Conservation (phyloP, 1,139 yeast genomes). For the Nakaseomyces delphensis region DNA sequence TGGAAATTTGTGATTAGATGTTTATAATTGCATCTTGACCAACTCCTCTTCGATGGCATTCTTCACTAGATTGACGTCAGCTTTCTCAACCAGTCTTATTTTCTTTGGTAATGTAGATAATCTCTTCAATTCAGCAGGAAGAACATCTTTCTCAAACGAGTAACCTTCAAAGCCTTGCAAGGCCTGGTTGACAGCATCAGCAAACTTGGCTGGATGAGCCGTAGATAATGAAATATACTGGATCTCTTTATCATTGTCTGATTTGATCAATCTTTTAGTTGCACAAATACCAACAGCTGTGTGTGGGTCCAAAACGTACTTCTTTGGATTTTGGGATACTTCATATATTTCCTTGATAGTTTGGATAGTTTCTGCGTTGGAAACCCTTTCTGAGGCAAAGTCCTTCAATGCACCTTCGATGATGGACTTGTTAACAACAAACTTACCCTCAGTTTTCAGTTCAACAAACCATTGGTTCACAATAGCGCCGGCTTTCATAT, state of each 20-base stretch:
- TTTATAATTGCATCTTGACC: constrained; percentile 37
- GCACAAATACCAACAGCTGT: constrained; percentile 90
- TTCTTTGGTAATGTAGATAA: constrained; percentile 67
- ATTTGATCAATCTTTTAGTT: constrained; percentile 50
- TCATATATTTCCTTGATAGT: constrained; percentile 68
- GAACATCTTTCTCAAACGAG: constrained; percentile 76
- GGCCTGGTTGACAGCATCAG: constrained; percentile 87
- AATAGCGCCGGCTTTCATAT: constrained; percentile 64
- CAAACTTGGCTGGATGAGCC: constrained; percentile 97
- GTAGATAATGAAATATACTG: constrained; percentile 79
- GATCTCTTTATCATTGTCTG: constrained; percentile 38
- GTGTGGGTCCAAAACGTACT: constrained; percentile 91
- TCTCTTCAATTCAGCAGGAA: constrained; percentile 78
- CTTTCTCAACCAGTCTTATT: constrained; percentile 63
- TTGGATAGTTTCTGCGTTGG: constrained; percentile 62
- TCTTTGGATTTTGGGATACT: constrained; percentile 42
- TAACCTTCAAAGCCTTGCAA: constrained; percentile 58
- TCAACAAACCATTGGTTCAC: constrained; percentile 71
- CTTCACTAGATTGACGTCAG: constrained; percentile 68
- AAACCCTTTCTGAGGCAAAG: constrained; percentile 73
- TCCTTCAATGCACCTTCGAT: constrained; percentile 56
- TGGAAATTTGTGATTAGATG: not conserved
- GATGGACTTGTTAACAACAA: constrained; percentile 58
- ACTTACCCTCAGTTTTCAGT: constrained; percentile 67
- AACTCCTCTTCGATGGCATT: constrained; percentile 63